Base-by-base conservation (phyloP, 768 basidiomycete species). In the Xanthoconium stramineum region DNA sequence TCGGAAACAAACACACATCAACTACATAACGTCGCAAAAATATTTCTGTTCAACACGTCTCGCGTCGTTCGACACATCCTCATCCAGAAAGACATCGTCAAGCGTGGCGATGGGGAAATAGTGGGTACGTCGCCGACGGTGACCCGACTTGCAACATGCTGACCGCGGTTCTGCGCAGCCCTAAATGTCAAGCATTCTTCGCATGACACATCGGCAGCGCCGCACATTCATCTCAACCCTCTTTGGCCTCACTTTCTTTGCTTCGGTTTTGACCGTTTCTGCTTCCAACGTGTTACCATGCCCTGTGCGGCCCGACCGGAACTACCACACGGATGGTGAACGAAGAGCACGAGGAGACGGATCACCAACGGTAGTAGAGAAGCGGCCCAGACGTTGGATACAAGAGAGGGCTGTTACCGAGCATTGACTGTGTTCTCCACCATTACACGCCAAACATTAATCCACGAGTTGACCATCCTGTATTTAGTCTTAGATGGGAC, bases 261-360 rank as follows among this genome's bases (percentile, higher is more conserved):
- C 87, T 28, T 81, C 89, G 17, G 79, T 93, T 56, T 59, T 89
- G 58, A 92, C 91, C 51, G 91, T 94, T 17, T 86, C 87, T 13
- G 88, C 88, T 24, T 91, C 90, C 20, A 83, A 81, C 66, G 76
- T 91, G 39, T 75, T 93, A 33, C 90, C 91, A 50, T 93, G 91
- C 64, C 91, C 91, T 9, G 89, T 83, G n/a, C 81, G 83, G 50
- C 74, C 78, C 42, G 74, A 80, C 57, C 80, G 81, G 62, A 74
- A 64, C 53, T 81, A 86, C 29, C 85, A 81, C 60, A 77, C 84
- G 43, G 89, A 91, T 62, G 76, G 74, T 46, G 77, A 76, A 29
- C 63, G 62, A 53, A 61, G 61, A 57, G 53, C 65, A 42, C 67
- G 64, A 51, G 62, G 71, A 57, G 49, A 51, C 57, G 60, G 50